These are phyloP conservation scores for Tetraselmis striata DNA, from an alignment of 139 green algal species.

Conservation along the genomic window DNA sequence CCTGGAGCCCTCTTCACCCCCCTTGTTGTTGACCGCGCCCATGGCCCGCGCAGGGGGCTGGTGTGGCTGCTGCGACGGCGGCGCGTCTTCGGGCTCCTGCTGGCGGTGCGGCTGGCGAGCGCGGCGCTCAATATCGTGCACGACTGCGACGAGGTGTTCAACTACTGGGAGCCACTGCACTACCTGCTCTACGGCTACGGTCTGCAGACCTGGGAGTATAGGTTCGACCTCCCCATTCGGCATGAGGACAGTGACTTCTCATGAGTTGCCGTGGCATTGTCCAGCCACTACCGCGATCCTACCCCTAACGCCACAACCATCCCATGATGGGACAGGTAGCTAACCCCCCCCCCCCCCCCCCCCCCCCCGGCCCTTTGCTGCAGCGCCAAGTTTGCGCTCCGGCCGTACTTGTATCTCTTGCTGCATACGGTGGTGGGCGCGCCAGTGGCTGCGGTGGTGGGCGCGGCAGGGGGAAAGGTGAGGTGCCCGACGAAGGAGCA, in stretches of 20 bases:
- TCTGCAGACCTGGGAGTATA: conserved; percentile 87
- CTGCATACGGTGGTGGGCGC: conserved; percentile 44
- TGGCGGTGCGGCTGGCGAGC: conserved; percentile 25
- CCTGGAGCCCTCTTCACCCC: no score
- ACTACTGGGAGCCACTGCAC: conserved; percentile 90
- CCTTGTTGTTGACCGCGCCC: no score
- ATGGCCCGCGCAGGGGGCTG: not conserved
- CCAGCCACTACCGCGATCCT: no score
- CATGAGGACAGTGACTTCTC: no score
- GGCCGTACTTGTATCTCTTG: conserved; percentile 77
- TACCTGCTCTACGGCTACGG: conserved; percentile 69
- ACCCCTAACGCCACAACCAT: no score
- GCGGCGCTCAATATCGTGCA: conserved; percentile 73
- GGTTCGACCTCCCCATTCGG: no score
- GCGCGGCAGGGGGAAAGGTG: conserved; percentile 1
- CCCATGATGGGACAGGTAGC: no score
- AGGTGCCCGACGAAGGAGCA: no score
- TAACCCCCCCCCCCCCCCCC: no score
- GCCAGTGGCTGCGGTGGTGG: conserved; percentile 27
- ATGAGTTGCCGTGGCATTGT: no score
- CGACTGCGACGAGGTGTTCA: conserved; percentile 87
- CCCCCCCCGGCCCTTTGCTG: no score
- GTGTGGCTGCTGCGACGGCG: not conserved
- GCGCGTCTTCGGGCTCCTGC: conserved; percentile 19
- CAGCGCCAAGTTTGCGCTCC: conserved; percentile 64